Evolutionary conservation across 2,329 filamentous ascomycete species (phyloP).

Genomic region (Cercospora berteroae): DNA sequence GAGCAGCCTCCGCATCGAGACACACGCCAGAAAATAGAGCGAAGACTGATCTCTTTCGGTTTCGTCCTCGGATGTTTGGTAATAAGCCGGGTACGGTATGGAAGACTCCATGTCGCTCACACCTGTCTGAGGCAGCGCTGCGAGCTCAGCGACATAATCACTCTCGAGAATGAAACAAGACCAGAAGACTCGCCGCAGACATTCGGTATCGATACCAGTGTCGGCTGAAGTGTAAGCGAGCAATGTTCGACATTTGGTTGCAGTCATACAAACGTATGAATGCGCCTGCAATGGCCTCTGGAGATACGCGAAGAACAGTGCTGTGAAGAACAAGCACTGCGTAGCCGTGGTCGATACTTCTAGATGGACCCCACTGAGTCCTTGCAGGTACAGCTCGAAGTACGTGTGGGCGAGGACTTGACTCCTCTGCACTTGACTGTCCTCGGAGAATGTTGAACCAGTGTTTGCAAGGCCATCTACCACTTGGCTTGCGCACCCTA

Average conservation of each 20-base stretch:
- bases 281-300: conserved; percentile 19
- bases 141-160: conserved; percentile 20
- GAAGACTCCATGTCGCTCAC: conserved; percentile 18
- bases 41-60: conserved; percentile 14
- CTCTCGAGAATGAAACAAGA: conserved; percentile 18
- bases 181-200: conserved; percentile 19
- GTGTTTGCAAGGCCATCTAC: not conserved
- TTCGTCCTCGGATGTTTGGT: conserved; percentile 11
- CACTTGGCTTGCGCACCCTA: conserved; percentile 14
- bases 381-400: conserved; percentile 13
- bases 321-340: conserved; percentile 19
- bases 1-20: conserved; percentile 20
- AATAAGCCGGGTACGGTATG: conserved; percentile 14
- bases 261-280: conserved; percentile 18
- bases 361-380: conserved; percentile 13
- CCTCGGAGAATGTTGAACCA: not conserved
- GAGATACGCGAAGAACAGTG: conserved; percentile 20
- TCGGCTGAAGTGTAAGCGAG: conserved; percentile 21
- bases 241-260: conserved; percentile 16
- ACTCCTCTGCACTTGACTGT: not conserved
- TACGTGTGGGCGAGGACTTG: conserved; percentile 12
- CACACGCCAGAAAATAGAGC: conserved; percentile 19
- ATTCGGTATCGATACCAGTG: conserved; percentile 16
- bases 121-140: conserved; percentile 17
- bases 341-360: conserved; percentile 15